Evolutionary conservation across 495 filamentous ascomycete species (phyloP), one percentile per base, ranked within the genome.

Genomic region (Neurospora sp.): DNA sequence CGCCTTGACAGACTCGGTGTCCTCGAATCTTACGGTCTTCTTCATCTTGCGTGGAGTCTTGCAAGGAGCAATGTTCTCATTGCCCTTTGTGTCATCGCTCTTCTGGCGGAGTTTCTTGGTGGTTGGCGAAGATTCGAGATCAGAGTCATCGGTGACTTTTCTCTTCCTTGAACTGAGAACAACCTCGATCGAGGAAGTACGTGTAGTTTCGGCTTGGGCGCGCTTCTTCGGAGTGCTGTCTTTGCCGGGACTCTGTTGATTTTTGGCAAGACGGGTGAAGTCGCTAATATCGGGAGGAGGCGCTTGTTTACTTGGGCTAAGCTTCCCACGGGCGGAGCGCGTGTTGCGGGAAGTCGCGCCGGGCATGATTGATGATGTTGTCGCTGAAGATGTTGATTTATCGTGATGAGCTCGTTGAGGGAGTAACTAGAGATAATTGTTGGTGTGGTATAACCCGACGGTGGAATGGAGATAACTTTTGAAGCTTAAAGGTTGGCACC

Each of bases 261-360:
- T 71, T 76, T 85, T 85, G 5, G 84, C 84, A 72, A 85, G 74
- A 70, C 82, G 83, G 37, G 77, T 72, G 74, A 82, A 84, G 73
- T 71, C 82, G 80, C 72, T 76, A 71, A 84, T 80, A 73, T 65
- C 70, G 14, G 73, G 31, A 7, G 73, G 20, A 53, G 76, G 18
- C 31, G 72, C 22, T 16, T 71, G 59, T 65, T 75, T 75, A 41
- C 69, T 37, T 68, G 79, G 39, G 37, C 41, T 76, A 37, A 69
- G 61, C 74, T 74, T 79, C 75, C 75, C 77, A 59, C 76, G 75
- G 68, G 72, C 44, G 53, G 78, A 39, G 71, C 79, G 78, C 69
- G 72, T 75, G 27, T 44, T 72, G 44, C 77, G 77, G 40, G 77
- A 73, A 75, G 79, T 73, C 39, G 74, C 69, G 70, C 79, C 76